phyloP scores from a whole-genome alignment of 2,329 filamentous ascomycete genomes.

The Aspergillus udagawae region DNA sequence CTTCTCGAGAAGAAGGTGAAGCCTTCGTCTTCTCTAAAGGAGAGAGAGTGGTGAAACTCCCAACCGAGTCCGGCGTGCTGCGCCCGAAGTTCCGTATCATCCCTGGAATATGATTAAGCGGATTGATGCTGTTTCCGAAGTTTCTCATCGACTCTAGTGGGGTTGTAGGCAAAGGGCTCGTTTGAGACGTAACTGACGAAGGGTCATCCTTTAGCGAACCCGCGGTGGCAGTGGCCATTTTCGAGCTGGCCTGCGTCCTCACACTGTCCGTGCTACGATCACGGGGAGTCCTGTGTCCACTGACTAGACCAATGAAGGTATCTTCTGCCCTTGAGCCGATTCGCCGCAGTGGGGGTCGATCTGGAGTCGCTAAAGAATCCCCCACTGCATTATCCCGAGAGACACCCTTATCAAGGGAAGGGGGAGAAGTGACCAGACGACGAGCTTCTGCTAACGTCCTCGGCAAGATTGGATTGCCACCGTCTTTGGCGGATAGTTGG shows the following conservation, averaged over 20 bases:
- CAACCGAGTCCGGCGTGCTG: slow-evolving; percentile 38
- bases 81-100: slow-evolving; percentile 75
- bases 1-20: slow-evolving; percentile 17
- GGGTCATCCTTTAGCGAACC: slow-evolving; percentile 20
- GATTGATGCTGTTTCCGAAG: slow-evolving; percentile 76
- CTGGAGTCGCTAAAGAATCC: slow-evolving; percentile 30
- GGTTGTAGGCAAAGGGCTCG: slow-evolving; percentile 37
- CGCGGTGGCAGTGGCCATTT: slow-evolving; percentile 31
- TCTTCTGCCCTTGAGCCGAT: slow-evolving; percentile 53
- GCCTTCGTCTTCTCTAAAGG: slow-evolving; percentile 37
- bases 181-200: slow-evolving; percentile 11
- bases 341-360: slow-evolving; percentile 31
- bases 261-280: slow-evolving; percentile 74
- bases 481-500: slow-evolving; percentile 43
- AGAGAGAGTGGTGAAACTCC: slow-evolving; percentile 36
- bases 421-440: slow-evolving; percentile 68
- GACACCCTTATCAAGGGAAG: slow-evolving; percentile 43
- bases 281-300: slow-evolving; percentile 58
- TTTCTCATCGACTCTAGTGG: slow-evolving; percentile 78
- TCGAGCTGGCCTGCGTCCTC: slow-evolving; percentile 35
- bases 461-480: slow-evolving; percentile 56
- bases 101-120: slow-evolving; percentile 70
- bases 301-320: slow-evolving; percentile 66
- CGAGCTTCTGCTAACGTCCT: slow-evolving; percentile 91
- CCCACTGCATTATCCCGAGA: slow-evolving; percentile 51